These are phyloP conservation scores for Candida railenensis DNA, from an alignment of 805 yeast genomes.

Conservation along the genomic window DNA sequence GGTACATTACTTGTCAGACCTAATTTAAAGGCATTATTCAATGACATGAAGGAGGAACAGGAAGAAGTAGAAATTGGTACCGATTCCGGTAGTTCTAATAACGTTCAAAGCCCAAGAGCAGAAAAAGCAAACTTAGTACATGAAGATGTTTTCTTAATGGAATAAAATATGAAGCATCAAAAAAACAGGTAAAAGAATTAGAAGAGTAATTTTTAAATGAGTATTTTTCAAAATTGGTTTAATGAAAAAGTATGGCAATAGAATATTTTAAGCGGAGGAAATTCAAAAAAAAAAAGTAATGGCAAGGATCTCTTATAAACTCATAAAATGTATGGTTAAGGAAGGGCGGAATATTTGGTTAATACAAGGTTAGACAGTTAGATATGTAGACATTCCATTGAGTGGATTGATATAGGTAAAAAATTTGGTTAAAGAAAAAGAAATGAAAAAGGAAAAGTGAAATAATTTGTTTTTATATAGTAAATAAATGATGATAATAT, in stretches of 20 bases:
- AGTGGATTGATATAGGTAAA: background rate
- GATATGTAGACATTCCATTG: background rate
- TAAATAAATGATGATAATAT: background rate
- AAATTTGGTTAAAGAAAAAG: background rate
- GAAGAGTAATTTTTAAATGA: background rate
- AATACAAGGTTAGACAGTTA: background rate
- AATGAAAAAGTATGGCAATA: no score
- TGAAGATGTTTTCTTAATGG: conserved; percentile 42
- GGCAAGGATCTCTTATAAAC: background rate
- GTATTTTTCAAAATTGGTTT: no score
- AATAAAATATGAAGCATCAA: conserved; percentile 13
- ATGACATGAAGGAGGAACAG: conserved; percentile 6
- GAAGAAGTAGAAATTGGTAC: conserved; percentile 2
- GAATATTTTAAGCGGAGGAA: no score
- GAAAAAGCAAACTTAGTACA: conserved; percentile 8
- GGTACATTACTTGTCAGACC: conserved; percentile 42
- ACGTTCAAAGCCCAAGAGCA: conserved; percentile 3
- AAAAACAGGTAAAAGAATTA: background rate
- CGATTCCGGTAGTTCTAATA: background rate
- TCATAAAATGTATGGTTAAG: background rate
- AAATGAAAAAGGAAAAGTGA: background rate
- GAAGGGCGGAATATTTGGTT: background rate
- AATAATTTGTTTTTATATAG: background rate
- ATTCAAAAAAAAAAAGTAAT: background rate
- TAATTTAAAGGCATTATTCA: conserved; percentile 14